These are phyloP conservation scores for Trichomonascaceae sp. DNA, from an alignment of 1,139 yeast genomes.

Conservation along the genomic window DNA sequence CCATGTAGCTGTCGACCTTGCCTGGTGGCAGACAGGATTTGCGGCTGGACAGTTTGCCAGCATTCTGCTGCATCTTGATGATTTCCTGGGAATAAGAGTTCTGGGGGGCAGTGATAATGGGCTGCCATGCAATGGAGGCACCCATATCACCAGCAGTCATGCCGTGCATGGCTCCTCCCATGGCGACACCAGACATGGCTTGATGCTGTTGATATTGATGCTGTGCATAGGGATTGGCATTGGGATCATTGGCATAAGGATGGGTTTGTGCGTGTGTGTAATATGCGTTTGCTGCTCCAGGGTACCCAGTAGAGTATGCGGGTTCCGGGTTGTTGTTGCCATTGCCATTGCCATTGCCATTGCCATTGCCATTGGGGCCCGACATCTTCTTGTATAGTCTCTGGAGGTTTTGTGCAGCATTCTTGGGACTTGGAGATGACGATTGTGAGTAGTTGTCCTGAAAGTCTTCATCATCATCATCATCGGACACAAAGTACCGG, in stretches of 20 bases:
- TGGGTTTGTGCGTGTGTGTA: too few species aligned
- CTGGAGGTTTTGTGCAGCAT: constrained; percentile 1
- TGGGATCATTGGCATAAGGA: too few species aligned
- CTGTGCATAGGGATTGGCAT: too few species aligned
- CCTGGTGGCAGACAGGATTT: constrained; percentile 77
- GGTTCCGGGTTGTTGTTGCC: too few species aligned
- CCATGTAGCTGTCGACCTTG: constrained; percentile 70
- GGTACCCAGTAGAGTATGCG: too few species aligned
- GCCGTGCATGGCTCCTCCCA: constrained; percentile 12
- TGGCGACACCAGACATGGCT: too few species aligned
- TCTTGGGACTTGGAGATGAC: constrained; percentile 6
- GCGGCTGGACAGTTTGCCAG: constrained; percentile 18
- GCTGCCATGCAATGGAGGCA: constrained; percentile 25
- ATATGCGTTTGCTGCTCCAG: too few species aligned
- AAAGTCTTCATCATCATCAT: constrained; percentile 2
- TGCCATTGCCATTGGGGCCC: not conserved
- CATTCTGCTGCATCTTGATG: constrained; percentile 17
- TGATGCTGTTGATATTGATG: too few species aligned
- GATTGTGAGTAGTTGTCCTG: constrained; percentile 3
- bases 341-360: too few species aligned
- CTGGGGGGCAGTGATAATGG: constrained; percentile 24
- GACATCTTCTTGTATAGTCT: constrained; percentile 1
- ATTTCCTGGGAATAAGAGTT: constrained; percentile 22
- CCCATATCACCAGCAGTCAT: constrained; percentile 16
- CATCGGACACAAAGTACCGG: not conserved